phyloP scores from a whole-genome alignment of 2,329 filamentous ascomycete species.

The Claviceps arundinis region DNA sequence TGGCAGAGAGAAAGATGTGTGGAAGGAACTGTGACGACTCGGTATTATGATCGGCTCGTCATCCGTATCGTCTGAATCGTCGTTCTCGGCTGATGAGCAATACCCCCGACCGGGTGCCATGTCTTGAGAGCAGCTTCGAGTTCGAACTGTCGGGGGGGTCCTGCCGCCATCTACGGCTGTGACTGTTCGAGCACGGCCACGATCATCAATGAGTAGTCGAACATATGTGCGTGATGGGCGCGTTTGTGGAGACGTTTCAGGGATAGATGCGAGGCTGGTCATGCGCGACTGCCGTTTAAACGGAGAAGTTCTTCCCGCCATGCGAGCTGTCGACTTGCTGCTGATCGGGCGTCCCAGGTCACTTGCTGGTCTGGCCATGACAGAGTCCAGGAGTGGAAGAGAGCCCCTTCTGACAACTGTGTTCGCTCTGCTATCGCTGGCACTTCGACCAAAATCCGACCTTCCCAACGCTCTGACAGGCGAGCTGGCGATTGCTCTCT shows the following conservation, averaged over 20 bases:
- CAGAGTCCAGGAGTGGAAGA: conserved; percentile 35
- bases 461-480: conserved; percentile 36
- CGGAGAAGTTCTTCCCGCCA: conserved; percentile 37
- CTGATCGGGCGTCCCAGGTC: conserved; percentile 18
- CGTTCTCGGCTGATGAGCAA: conserved; percentile 30
- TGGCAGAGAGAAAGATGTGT: conserved; percentile 41
- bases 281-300: conserved; percentile 38
- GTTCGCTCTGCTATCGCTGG: conserved; percentile 39
- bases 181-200: conserved; percentile 44
- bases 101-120: conserved; percentile 21
- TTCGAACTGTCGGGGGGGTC: conserved; percentile 14
- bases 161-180: conserved; percentile 29
- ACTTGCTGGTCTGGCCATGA: conserved; percentile 19
- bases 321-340: conserved; percentile 23
- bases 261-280: conserved; percentile 42
- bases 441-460: conserved; percentile 38
- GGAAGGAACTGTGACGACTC: conserved; percentile 41
- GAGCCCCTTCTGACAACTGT: conserved; percentile 26
- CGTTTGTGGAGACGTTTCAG: conserved; percentile 32
- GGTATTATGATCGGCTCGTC: conserved; percentile 54
- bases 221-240: conserved; percentile 38
- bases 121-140: conserved; percentile 16
- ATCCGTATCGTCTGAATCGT: conserved; percentile 46
- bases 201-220: conserved; percentile 50
- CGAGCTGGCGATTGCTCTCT: conserved; percentile 31